Conservation (phyloP, 2,329 filamentous ascomycete species). For the Cladosporium sphaerospermum region DNA sequence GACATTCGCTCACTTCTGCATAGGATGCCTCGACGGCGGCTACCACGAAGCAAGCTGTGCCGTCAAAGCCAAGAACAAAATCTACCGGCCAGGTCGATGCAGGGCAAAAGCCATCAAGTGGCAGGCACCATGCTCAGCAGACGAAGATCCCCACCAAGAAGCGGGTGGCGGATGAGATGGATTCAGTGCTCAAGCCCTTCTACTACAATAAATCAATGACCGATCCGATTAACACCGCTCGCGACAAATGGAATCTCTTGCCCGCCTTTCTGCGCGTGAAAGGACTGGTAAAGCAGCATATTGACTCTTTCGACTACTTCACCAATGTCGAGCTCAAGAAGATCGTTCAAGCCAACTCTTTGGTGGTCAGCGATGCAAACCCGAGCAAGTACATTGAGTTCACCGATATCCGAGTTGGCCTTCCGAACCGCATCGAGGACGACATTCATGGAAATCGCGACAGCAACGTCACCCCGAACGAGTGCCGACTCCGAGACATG, state of each 20-base stretch:
- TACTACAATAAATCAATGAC: constrained; percentile 63
- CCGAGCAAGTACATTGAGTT: constrained; percentile 73
- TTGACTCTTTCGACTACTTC: constrained; percentile 98
- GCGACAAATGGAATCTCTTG: constrained; percentile 94
- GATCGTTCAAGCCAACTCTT: constrained; percentile 85
- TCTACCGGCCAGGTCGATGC: background rate
- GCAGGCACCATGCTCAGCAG: constrained; percentile 11
- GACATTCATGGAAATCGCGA: constrained; percentile 63
- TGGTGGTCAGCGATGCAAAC: constrained; percentile 86
- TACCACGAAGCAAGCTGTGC: constrained; percentile 12
- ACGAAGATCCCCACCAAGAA: constrained; percentile 18
- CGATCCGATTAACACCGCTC: constrained; percentile 62
- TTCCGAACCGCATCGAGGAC: constrained; percentile 72
- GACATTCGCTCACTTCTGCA: background rate
- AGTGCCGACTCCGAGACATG: constrained; percentile 92
- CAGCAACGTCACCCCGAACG: constrained; percentile 74
- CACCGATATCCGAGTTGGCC: constrained; percentile 74
- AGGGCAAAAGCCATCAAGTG: background rate
- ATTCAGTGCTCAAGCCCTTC: constrained; percentile 61
- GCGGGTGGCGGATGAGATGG: constrained; percentile 35
- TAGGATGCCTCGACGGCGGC: constrained; percentile 8
- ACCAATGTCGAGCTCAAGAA: constrained; percentile 95
- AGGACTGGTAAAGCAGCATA: constrained; percentile 92
- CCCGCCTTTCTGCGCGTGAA: constrained; percentile 99
- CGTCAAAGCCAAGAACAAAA: constrained; percentile 11